Evolutionary conservation across 768 basidiomycete species (phyloP).

Genomic region (Hypholoma sublateritium): DNA sequence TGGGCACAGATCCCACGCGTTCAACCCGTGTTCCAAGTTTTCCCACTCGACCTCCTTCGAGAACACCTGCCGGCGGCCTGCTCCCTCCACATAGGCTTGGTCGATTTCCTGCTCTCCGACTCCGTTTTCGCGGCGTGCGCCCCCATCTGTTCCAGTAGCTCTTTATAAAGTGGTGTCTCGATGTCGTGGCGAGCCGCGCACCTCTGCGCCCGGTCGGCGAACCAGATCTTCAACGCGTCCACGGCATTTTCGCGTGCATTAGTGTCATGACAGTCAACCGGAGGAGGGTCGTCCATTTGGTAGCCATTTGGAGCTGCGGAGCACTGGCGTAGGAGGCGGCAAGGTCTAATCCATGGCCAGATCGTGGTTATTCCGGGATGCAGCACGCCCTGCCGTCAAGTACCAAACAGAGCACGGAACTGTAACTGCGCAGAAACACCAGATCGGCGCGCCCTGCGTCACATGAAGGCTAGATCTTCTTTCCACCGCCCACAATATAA

Average conservation of each 20-base stretch:
- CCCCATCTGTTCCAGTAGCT: neutral
- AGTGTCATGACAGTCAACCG: no score
- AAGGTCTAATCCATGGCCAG: no score
- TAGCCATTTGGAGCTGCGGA: neutral
- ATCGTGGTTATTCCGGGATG: no score
- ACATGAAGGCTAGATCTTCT: no score
- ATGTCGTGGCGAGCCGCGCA: neutral
- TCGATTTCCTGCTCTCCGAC: neutral
- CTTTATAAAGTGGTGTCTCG: neutral
- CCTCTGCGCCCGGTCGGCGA: neutral
- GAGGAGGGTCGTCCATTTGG: no score
- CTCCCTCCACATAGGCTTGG: neutral
- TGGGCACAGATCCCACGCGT: constrained; percentile 1
- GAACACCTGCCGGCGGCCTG: neutral
- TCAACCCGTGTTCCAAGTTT: neutral
- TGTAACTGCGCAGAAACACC: no score
- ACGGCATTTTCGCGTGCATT: no score
- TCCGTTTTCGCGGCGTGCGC: neutral
- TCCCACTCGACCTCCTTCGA: neutral
- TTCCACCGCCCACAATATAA: no score
- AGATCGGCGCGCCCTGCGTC: no score
- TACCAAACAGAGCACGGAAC: no score
- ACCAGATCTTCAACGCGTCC: neutral
- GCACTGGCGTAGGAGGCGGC: neutral
- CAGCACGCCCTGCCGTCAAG: no score